These are phyloP conservation scores for Kwoniella shandongensis DNA, from an alignment of 768 basidiomycete species.

Conservation along the genomic window DNA sequence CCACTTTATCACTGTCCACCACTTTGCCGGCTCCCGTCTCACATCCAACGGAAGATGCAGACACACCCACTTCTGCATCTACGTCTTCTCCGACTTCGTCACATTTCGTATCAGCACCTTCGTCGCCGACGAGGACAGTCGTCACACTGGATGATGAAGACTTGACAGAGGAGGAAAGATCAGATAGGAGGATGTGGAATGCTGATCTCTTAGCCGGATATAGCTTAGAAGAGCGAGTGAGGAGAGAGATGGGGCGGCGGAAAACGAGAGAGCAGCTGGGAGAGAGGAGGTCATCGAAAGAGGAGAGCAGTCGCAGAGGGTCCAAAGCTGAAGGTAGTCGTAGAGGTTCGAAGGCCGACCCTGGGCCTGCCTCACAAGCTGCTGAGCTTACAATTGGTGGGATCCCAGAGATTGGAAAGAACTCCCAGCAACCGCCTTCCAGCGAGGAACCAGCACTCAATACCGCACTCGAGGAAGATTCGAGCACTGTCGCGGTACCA, in stretches of 20 bases:
- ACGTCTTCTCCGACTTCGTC: slow-evolving; percentile 20
- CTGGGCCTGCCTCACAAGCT: no score
- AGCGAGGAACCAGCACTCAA: no score
- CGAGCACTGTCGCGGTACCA: no score
- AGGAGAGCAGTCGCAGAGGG: no score
- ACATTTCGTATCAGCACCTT: slow-evolving; percentile 31
- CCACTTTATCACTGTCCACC: slow-evolving; percentile 5
- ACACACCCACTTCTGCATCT: slow-evolving; percentile 4
- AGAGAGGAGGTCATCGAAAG: no score
- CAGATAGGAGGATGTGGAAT: slow-evolving; percentile 44
- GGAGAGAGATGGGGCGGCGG: slow-evolving; percentile 34
- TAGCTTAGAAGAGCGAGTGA: slow-evolving; percentile 39
- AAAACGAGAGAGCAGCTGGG: slow-evolving; percentile 17
- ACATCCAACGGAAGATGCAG: not conserved
- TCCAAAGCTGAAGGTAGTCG: no score
- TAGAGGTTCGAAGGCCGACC: no score
- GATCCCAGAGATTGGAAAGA: no score
- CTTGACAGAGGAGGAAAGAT: slow-evolving; percentile 23
- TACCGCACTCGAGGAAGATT: no score
- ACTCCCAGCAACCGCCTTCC: no score
- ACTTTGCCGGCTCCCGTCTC: not conserved
- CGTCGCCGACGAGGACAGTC: slow-evolving; percentile 25
- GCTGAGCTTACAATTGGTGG: no score
- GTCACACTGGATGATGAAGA: slow-evolving; percentile 11
- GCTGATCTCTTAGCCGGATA: slow-evolving; percentile 48